Evolutionary conservation across 371 early-diverging fungal genomes (phyloP).

Genomic region (Apophysomyces variabilis): DNA sequence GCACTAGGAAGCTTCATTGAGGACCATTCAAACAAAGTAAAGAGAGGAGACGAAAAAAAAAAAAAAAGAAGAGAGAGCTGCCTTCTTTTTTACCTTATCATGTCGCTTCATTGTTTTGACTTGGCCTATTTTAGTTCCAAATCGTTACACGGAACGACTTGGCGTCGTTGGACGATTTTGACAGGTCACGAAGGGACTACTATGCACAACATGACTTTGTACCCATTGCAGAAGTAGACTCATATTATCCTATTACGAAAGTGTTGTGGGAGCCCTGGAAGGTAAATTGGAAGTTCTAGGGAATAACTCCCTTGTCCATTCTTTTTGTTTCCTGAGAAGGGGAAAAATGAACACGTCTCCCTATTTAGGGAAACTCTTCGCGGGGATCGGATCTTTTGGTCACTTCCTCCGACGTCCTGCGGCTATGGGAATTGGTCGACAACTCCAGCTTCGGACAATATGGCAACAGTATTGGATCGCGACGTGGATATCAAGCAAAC

Average conservation of each 20-base stretch:
- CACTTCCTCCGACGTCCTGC: slow-evolving; percentile 85
- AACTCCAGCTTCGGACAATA: slow-evolving; percentile 36
- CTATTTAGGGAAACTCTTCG: slow-evolving; percentile 17
- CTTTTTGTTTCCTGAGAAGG: background rate
- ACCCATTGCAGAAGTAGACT: slow-evolving; percentile 75
- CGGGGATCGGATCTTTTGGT: slow-evolving; percentile 78
- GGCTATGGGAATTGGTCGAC: slow-evolving; percentile 87
- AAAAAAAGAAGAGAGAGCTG: too few species aligned
- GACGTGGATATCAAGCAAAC: slow-evolving; percentile 18
- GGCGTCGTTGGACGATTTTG: slow-evolving; percentile 29
- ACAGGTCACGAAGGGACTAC: slow-evolving; percentile 21
- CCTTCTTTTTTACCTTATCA: background rate
- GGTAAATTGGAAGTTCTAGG: slow-evolving; percentile 36
- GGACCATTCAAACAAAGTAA: slow-evolving; percentile 81
- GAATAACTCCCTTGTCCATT: background rate
- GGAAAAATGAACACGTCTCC: background rate
- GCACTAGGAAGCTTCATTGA: slow-evolving; percentile 87
- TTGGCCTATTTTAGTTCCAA: slow-evolving; percentile 53
- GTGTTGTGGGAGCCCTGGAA: slow-evolving; percentile 86
- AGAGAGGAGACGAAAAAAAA: background rate
- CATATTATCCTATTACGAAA: slow-evolving; percentile 91
- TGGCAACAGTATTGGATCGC: slow-evolving; percentile 46
- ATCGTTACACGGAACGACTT: slow-evolving; percentile 63
- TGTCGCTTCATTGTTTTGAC: slow-evolving; percentile 4
- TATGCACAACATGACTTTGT: slow-evolving; percentile 65